A percentile compares a stretch with the other conserved stretches of the same genome.
These are phyloP conservation scores for Marsdenia floribunda DNA, from an alignment of 257 asterid genomes.

Conservation along the genomic window DNA sequence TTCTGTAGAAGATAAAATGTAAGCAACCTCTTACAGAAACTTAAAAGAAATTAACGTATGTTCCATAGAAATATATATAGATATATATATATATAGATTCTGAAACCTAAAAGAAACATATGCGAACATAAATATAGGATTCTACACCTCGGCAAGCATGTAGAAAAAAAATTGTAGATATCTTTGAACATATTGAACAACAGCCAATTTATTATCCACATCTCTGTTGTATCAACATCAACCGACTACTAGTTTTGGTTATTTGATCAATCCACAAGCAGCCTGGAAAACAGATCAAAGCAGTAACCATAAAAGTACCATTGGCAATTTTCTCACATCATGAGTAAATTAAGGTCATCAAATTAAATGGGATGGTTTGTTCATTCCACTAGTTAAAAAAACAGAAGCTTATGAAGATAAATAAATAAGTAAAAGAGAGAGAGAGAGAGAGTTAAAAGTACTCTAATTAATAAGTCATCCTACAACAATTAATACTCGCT, in stretches of 20 bases:
- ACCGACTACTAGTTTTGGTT: constrained; percentile 36
- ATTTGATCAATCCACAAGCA: constrained; percentile 56
- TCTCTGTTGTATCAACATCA: constrained; percentile 74
- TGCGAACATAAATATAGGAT: neutral
- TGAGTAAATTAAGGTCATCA: neutral
- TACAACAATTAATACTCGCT: too few species aligned
- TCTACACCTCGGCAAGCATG: constrained; percentile 70
- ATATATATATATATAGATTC: too few species aligned
- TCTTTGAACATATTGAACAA: constrained; percentile 77
- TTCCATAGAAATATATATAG: neutral
- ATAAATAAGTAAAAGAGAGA: neutral
- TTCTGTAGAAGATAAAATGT: constrained; percentile 32
- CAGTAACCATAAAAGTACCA: neutral
- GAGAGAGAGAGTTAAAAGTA: too few species aligned
- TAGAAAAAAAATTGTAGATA: constrained; percentile 49
- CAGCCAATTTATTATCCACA: constrained; percentile 65
- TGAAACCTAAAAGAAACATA: too few species aligned
- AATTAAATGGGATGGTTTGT: neutral
- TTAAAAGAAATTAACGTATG: neutral
- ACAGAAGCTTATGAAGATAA: neutral
- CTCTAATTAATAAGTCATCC: neutral
- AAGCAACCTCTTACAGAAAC: neutral
- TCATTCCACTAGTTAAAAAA: neutral
- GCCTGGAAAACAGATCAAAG: constrained; percentile 37
- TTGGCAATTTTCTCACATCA: neutral